Base-by-base conservation (phyloP, 768 basidiomycete species). In the Polyporus arcularius region DNA sequence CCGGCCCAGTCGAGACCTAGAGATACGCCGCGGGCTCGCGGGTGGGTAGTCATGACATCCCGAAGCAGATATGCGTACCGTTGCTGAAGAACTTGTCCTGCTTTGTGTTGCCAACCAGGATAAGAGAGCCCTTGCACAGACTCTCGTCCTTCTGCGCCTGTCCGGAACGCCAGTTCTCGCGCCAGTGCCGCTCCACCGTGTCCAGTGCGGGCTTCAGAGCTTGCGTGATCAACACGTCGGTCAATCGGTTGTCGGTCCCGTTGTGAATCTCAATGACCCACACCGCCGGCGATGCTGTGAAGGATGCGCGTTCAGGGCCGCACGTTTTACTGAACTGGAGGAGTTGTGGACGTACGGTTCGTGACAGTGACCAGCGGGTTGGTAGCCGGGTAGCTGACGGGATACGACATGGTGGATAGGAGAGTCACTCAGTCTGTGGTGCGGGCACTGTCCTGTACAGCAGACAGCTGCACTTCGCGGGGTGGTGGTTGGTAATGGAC, bases 41-140 rank as follows among this genome's bases (percentile, higher is more conserved):
- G 21, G 8, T 45, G n/a, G 43, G 35, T 11, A 45, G 15, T 8
- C 3, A 45, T 16, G 43, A 16, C 21, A 4, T 45, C n/a, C 15
- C 21, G 43, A n/a, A 8, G 43, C 3, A n/a, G 5, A 18, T 21
- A 18, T 28, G 61, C 77, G 31, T 58, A 84, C 91, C 92, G 65
- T 92, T 94, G 74, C 89, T 91, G 73, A 94, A 94, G 79, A 92
- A 94, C 73, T 93, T 94, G 72, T 93, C 85, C 71, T 94, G 92
- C 61, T 81, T 79, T 62, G 78, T 80, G 61, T 83, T 84, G 4
- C 92, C 92, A 7, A 90, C 86, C 55, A 94, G 87, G 61, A 94
- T 86, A 32, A 94, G 73, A 4, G 89, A 86, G 40, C 90, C 92
- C 53, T 79, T 79, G 32, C 85, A 88, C 7, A 77, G 79, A n/a